A percentile compares a stretch with the other conserved stretches of the same genome.
Evolutionary conservation across 2,329 filamentous ascomycete species (phyloP).

Genomic region (Dryadomyces quercivorus): DNA sequence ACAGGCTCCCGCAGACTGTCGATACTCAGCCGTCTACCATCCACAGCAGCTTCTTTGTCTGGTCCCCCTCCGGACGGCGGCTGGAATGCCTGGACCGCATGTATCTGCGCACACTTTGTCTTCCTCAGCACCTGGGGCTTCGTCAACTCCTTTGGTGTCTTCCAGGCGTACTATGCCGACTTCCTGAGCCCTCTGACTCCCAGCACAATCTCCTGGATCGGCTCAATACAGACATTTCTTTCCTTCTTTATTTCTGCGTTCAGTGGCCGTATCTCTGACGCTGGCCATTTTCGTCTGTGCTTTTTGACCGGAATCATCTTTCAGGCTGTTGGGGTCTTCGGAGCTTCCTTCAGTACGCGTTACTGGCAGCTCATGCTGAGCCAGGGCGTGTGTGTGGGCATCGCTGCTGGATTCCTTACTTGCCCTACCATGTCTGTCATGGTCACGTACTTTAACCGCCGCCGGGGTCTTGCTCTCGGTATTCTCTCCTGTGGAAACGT

Average conservation of each 20-base stretch:
- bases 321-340: conserved; percentile 7
- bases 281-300: conserved; percentile 9
- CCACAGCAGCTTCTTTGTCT: neutral
- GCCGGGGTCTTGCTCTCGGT: conserved; percentile 20
- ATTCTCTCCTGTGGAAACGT: conserved; percentile 21
- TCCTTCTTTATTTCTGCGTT: conserved; percentile 8
- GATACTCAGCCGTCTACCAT: neutral
- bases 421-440: conserved; percentile 22
- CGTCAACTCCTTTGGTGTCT: conserved; percentile 13
- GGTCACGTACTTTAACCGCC: conserved; percentile 24
- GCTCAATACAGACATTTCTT: conserved; percentile 9
- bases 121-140: conserved; percentile 12
- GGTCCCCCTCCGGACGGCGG: conserved; percentile 9
- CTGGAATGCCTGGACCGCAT: conserved; percentile 6
- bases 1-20: neutral
- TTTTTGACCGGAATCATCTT: conserved; percentile 7
- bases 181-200: conserved; percentile 7
- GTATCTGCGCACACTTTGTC: conserved; percentile 16
- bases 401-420: conserved; percentile 24
- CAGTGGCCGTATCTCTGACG: conserved; percentile 10
- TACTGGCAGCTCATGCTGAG: conserved; percentile 18
- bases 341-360: conserved; percentile 5
- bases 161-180: conserved; percentile 13
- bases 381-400: conserved; percentile 23
- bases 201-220: conserved; percentile 14